Percentiles rank a stretch among this genome's conserved stretches.
Evolutionary conservation across 352 stramenopile species (phyloP).

Genomic region (Lagenidium sp.): DNA sequence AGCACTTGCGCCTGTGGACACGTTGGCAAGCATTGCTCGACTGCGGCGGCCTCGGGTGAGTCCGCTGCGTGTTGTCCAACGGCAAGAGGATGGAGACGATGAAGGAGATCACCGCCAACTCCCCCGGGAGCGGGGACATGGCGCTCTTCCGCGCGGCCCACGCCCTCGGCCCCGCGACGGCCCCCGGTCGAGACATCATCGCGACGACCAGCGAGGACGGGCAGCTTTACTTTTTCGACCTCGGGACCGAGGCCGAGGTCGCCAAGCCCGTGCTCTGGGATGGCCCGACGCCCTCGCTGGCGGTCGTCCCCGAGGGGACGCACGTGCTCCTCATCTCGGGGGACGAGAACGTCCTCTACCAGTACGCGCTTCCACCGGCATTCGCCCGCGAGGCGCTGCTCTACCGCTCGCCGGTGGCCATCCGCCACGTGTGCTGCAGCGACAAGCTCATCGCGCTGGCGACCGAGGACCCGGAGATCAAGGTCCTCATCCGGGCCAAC

Average conservation of each 20-base stretch:
- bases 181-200: conserved; percentile 40
- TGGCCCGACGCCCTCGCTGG: conserved; percentile 54
- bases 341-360: conserved; percentile 62
- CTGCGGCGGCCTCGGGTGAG: too few species aligned
- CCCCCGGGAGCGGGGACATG: conserved; percentile 61
- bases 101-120: conserved; percentile 71
- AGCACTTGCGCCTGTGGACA: too few species aligned
- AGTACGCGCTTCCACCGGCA: conserved; percentile 51
- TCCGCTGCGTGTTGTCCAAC: too few species aligned
- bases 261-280: conserved; percentile 45
- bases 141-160: conserved; percentile 25
- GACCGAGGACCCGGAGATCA: conserved; percentile 64
- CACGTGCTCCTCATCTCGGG: conserved; percentile 59
- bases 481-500: conserved; percentile 44
- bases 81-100: conserved; percentile 47
- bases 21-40: too few species aligned
- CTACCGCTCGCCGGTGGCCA: conserved; percentile 62
- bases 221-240: conserved; percentile 67
- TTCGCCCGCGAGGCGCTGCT: conserved; percentile 43
- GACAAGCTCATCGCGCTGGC: conserved; percentile 53
- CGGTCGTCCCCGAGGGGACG: conserved; percentile 54
- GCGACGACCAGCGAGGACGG: conserved; percentile 75
- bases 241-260: conserved; percentile 34
- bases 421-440: conserved; percentile 62
- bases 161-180: conserved; percentile 20